These are phyloP conservation scores for Lunularia cruciata DNA, from an alignment of 225 moss, liverwort and hornwort genomes.

Conservation along the genomic window DNA sequence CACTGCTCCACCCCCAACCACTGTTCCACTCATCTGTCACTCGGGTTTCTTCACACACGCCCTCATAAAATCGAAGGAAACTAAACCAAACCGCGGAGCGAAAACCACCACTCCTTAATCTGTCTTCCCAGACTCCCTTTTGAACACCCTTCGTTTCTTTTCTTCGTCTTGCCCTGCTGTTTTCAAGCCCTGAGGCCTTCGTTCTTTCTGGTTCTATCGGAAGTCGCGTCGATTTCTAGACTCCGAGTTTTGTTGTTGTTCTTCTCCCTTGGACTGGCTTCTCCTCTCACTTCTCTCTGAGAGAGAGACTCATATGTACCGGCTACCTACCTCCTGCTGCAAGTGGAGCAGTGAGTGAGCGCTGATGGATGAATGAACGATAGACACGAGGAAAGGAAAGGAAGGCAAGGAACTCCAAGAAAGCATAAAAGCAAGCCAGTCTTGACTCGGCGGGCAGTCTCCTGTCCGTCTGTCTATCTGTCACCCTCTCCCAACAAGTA, in stretches of 20 bases:
- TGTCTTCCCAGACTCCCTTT: neutral
- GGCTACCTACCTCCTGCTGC: neutral
- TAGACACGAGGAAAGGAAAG: neutral
- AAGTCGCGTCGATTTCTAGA: slow-evolving; percentile 10
- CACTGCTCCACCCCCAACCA: neutral
- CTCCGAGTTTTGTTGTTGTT: neutral
- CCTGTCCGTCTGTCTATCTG: neutral
- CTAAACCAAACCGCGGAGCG: neutral
- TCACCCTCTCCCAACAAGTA: neutral
- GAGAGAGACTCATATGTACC: too few species aligned
- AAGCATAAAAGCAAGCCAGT: neutral
- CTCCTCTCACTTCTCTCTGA: slow-evolving; percentile 6
- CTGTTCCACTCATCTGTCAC: slow-evolving; percentile 8
- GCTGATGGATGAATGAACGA: slow-evolving; percentile 3
- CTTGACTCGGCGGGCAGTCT: neutral
- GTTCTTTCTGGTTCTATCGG: neutral
- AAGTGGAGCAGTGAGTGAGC: neutral
- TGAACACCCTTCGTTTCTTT: neutral
- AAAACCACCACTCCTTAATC: neutral
- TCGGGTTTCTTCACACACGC: neutral
- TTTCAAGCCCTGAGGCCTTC: neutral
- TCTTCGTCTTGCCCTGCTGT: neutral
- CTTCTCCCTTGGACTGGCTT: neutral
- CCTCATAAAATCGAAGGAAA: neutral
- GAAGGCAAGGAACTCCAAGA: neutral